A percentile compares a stretch with the other conserved stretches of the same genome.
phyloP scores from a whole-genome alignment of 1,139 yeast species.

The Geotrichum bryndzae region DNA sequence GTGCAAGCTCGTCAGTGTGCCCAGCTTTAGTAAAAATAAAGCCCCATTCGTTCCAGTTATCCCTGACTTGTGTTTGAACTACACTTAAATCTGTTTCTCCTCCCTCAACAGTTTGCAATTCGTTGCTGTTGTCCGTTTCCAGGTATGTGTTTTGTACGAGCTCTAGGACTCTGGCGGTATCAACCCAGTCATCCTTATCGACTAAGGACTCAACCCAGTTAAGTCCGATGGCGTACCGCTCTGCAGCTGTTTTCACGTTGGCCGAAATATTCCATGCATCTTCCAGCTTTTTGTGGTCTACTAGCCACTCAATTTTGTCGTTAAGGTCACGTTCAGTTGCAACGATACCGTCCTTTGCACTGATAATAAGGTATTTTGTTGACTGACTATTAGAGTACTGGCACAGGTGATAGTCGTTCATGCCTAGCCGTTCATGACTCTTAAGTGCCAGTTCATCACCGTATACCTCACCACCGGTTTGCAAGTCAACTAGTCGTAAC shows the following conservation, averaged over 20 bases:
- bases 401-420: slow-evolving; percentile 67
- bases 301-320: slow-evolving; percentile 72
- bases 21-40: slow-evolving; percentile 47
- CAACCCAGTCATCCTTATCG: slow-evolving; percentile 48
- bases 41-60: slow-evolving; percentile 67
- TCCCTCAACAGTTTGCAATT: slow-evolving; percentile 20
- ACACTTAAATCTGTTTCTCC: slow-evolving; percentile 13
- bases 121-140: slow-evolving; percentile 20
- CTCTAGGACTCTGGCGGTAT: slow-evolving; percentile 49
- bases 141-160: slow-evolving; percentile 37
- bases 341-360: slow-evolving; percentile 76
- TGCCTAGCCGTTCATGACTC: slow-evolving; percentile 54
- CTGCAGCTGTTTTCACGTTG: slow-evolving; percentile 45
- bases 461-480: slow-evolving; percentile 67
- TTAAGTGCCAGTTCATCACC: slow-evolving; percentile 75
- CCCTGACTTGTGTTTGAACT: slow-evolving; percentile 11
- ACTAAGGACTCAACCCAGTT: slow-evolving; percentile 55
- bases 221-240: slow-evolving; percentile 57
- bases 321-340: slow-evolving; percentile 61
- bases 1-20: slow-evolving; percentile 46
- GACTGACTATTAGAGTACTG: slow-evolving; percentile 22
- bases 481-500: slow-evolving; percentile 57
- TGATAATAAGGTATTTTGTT: slow-evolving; percentile 57
- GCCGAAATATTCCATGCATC: slow-evolving; percentile 77
- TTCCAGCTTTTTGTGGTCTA: slow-evolving; percentile 46